A percentile compares a stretch with the other conserved stretches of the same genome.
Conservation (phyloP, 2,329 filamentous ascomycete species). For the Penicillium occitanis region DNA sequence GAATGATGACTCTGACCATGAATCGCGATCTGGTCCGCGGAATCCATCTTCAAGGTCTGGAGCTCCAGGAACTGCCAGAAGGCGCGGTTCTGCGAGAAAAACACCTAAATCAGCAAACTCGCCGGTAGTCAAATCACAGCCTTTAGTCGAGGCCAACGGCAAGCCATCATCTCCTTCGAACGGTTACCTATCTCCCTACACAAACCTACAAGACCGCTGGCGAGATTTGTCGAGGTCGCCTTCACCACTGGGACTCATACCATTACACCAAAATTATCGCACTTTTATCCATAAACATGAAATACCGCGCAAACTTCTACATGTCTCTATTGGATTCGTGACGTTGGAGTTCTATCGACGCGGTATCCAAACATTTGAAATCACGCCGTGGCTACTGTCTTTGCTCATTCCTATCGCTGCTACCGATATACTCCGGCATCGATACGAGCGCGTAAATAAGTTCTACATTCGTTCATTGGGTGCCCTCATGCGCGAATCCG, state of each 20-base stretch:
- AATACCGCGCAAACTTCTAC: slow-evolving; percentile 87
- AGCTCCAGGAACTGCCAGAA: slow-evolving; percentile 33
- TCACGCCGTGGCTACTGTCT: slow-evolving; percentile 80
- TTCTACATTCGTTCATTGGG: slow-evolving; percentile 83
- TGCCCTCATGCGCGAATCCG: slow-evolving; percentile 93
- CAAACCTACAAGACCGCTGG: slow-evolving; percentile 67
- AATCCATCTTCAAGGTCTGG: slow-evolving; percentile 57
- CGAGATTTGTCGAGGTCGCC: slow-evolving; percentile 87
- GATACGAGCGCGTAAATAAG: slow-evolving; percentile 76
- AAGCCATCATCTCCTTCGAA: slow-evolving; percentile 48
- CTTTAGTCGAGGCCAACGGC: slow-evolving; percentile 36
- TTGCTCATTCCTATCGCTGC: slow-evolving; percentile 80
- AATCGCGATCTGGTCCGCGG: slow-evolving; percentile 69
- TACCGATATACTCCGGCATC: slow-evolving; percentile 79
- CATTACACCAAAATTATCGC: slow-evolving; percentile 89
- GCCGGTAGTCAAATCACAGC: slow-evolving; percentile 41
- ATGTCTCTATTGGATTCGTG: slow-evolving; percentile 95
- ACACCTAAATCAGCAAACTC: slow-evolving; percentile 32
- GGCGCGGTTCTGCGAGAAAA: slow-evolving; percentile 48
- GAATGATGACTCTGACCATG: slow-evolving; percentile 51
- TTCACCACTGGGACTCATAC: slow-evolving; percentile 88
- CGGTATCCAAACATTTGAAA: slow-evolving; percentile 72
- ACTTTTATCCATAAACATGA: slow-evolving; percentile 95
- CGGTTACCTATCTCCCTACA: slow-evolving; percentile 67
- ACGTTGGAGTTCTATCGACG: slow-evolving; percentile 81